Percentiles rank a stretch among this genome's conserved stretches.
Evolutionary conservation across 2,329 filamentous ascomycete genomes (phyloP).

Genomic region (Botrytis aclada): DNA sequence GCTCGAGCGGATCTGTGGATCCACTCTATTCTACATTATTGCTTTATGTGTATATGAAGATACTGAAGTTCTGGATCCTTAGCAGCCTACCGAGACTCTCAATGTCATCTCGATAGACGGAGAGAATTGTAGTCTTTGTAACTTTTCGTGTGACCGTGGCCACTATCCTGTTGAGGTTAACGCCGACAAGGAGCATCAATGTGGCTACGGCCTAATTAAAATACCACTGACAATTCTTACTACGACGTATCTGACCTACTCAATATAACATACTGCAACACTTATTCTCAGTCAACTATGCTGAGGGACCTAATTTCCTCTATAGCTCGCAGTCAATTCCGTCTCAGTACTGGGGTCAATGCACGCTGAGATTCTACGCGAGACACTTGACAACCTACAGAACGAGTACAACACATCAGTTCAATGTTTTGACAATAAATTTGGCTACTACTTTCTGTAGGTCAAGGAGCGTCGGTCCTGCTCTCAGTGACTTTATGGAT

Average conservation of each 20-base stretch:
- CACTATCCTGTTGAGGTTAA: neutral
- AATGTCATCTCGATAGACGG: neutral
- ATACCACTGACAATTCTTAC: neutral
- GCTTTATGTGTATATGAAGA: neutral
- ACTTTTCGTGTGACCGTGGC: neutral
- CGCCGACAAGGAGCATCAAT: neutral
- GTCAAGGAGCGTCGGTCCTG: neutral
- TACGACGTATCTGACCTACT: neutral
- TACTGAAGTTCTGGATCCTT: neutral
- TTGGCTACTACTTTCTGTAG: neutral
- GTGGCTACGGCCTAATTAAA: neutral
- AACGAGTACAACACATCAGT: neutral
- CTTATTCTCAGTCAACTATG: neutral
- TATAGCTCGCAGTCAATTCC: neutral
- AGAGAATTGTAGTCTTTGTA: neutral
- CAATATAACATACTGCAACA: neutral
- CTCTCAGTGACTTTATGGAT: neutral
- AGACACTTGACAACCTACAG: neutral
- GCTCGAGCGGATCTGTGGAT: neutral
- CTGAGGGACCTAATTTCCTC: neutral
- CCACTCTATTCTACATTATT: neutral
- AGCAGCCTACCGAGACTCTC: neutral
- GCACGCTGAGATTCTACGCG: neutral
- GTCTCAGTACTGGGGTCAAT: neutral
- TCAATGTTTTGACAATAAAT: neutral